Evolutionary conservation across 352 stramenopile genomes (phyloP).

Genomic region (Stramenopiles sp.): DNA sequence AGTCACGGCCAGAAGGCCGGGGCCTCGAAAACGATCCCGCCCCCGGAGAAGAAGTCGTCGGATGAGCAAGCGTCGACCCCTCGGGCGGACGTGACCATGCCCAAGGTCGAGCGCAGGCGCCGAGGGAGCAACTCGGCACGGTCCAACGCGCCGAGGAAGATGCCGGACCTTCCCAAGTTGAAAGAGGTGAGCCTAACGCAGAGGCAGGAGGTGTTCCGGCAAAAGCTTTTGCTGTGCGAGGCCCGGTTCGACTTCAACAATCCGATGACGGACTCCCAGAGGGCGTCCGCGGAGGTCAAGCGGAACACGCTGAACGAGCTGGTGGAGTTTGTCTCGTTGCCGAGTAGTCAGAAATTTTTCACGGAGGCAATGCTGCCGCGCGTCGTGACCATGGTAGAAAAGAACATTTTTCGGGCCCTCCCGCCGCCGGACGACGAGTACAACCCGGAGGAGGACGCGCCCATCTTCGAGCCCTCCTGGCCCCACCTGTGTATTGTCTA

Average conservation of each 20-base stretch:
- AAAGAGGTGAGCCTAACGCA: conserved; percentile 7
- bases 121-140: conserved; percentile 9
- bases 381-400: conserved; percentile 44
- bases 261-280: conserved; percentile 73
- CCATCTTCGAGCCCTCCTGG: conserved; percentile 85
- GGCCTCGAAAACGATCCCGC: too few species aligned
- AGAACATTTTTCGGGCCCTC: conserved; percentile 82
- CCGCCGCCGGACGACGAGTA: conserved; percentile 72
- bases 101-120: not conserved
- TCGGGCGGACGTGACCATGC: not conserved
- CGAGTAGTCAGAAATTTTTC: conserved; percentile 82
- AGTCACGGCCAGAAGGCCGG: too few species aligned
- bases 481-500: conserved; percentile 94
- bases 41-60: too few species aligned
- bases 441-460: conserved; percentile 95
- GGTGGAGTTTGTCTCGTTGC: conserved; percentile 96
- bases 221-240: conserved; percentile 82
- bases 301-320: conserved; percentile 94
- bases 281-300: conserved; percentile 78
- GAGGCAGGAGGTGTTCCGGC: conserved; percentile 69
- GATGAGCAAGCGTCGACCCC: not conserved
- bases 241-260: conserved; percentile 93
- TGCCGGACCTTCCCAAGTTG: not conserved
- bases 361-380: conserved; percentile 86
- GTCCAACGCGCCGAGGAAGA: not conserved